Percentiles rank a stretch among this genome's conserved stretches.
Evolutionary conservation across 176 grass and related monocot species (phyloP).

Genomic region (Luzula sylvatica): DNA sequence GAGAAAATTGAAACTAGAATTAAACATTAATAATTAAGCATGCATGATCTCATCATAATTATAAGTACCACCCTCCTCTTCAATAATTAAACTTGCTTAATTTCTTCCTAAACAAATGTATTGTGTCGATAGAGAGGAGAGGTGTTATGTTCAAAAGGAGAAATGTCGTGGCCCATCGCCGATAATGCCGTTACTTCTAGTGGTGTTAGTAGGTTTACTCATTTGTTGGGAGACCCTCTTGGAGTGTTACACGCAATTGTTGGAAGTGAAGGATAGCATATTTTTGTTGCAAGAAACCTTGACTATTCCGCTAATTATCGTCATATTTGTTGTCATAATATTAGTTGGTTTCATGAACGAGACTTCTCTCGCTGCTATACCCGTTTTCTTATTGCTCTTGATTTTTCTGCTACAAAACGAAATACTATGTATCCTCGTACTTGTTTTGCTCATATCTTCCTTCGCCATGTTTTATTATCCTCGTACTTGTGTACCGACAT

Average conservation of each 20-base stretch:
- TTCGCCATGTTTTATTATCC: not conserved
- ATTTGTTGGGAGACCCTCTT: not conserved
- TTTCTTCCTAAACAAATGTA: not conserved
- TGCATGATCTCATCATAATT: too few relatives aligned
- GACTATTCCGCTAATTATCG: not conserved
- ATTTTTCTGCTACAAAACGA: conserved; percentile 21
- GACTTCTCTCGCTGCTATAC: not conserved
- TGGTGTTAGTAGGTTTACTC: conserved; percentile 5
- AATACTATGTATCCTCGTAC: conserved; percentile 6
- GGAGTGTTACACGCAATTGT: conserved; percentile 1
- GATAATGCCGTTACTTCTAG: conserved; percentile 40
- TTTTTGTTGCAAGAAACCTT: not conserved
- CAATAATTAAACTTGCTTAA: too few relatives aligned
- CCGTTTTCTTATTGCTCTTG: not conserved
- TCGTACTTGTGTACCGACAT: not conserved
- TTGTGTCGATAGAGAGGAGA: not conserved
- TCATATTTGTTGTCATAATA: not conserved
- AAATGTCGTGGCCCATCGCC: conserved; percentile 52
- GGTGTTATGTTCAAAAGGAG: conserved; percentile 17
- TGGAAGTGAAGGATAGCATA: not conserved
- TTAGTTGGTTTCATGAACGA: conserved; percentile 3
- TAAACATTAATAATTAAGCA: too few relatives aligned
- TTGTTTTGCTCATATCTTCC: conserved; percentile 9
- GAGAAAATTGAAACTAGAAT: too few relatives aligned
- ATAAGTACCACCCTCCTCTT: too few relatives aligned